Percentiles rank a stretch among this genome's conserved stretches.
These are phyloP conservation scores for Pelargonium nanum DNA, from an alignment of 345 rosid genomes.

Conservation along the genomic window DNA sequence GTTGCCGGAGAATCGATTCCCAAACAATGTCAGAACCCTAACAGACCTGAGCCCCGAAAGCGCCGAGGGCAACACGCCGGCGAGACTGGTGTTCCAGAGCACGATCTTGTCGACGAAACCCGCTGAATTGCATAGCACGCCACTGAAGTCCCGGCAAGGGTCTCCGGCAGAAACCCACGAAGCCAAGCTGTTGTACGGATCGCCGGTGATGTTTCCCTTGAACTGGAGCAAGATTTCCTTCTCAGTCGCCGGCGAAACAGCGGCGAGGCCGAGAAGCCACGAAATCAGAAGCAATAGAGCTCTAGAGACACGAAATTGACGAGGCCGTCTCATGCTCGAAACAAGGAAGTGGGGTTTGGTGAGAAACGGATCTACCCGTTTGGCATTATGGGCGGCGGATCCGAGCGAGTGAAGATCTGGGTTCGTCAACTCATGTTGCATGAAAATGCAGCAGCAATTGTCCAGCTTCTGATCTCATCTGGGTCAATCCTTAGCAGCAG, in stretches of 20 bases:
- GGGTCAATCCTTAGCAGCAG: not conserved
- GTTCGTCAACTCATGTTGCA: not conserved
- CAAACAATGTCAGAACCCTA: slow-evolving; percentile 79
- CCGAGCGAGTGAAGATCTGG: slow-evolving; percentile 16
- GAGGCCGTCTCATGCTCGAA: slow-evolving; percentile 55
- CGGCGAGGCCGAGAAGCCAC: slow-evolving; percentile 22
- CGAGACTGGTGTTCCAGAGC: slow-evolving; percentile 73
- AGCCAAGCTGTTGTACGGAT: slow-evolving; percentile 53
- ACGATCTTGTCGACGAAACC: slow-evolving; percentile 81
- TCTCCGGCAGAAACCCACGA: slow-evolving; percentile 55
- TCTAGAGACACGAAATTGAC: slow-evolving; percentile 23
- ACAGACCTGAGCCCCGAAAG: slow-evolving; percentile 61
- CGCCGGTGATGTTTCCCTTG: slow-evolving; percentile 56
- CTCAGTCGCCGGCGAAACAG: slow-evolving; percentile 36
- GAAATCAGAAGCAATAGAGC: slow-evolving; percentile 41
- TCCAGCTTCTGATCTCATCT: not conserved
- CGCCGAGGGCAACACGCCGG: slow-evolving; percentile 56
- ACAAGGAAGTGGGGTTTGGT: slow-evolving; percentile 6
- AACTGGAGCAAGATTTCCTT: slow-evolving; percentile 74
- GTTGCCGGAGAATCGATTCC: slow-evolving; percentile 73
- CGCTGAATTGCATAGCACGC: slow-evolving; percentile 58
- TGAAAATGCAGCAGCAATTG: not conserved
- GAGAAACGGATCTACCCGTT: slow-evolving; percentile 43
- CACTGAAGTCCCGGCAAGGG: slow-evolving; percentile 54
- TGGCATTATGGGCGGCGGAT: slow-evolving; percentile 48